phyloP scores from a whole-genome alignment of 108 stramenopile species.

The Hondaea fermentalgiana region DNA sequence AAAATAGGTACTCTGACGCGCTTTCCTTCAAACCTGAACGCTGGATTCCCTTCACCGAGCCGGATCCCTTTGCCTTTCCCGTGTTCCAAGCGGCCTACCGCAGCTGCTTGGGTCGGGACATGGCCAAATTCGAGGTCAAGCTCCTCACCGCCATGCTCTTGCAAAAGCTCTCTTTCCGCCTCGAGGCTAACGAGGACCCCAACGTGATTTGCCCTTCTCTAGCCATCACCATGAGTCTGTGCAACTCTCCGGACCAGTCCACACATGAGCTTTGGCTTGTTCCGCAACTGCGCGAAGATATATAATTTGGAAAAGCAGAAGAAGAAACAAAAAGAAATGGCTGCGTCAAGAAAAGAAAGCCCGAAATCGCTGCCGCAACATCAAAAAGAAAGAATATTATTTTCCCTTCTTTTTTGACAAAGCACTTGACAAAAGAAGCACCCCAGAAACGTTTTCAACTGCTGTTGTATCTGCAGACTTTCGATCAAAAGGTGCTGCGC shows the following conservation, averaged over 20 bases:
- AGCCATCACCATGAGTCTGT: not conserved
- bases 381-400: too few species aligned
- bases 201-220: not conserved
- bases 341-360: too few species aligned
- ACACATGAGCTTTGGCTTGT: not conserved
- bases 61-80: conserved; percentile 26
- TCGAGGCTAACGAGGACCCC: conserved; percentile 16
- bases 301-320: too few species aligned
- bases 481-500: too few species aligned
- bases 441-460: too few species aligned
- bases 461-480: too few species aligned
- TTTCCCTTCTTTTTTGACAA: too few species aligned
- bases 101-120: conserved; percentile 33
- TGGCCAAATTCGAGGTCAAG: conserved; percentile 43
- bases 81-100: conserved; percentile 42
- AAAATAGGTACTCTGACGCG: not conserved
- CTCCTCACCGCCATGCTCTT: conserved; percentile 3
- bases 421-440: too few species aligned
- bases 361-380: too few species aligned
- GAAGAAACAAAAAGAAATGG: too few species aligned
- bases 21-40: conserved; percentile 17
- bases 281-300: not conserved
- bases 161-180: not conserved
- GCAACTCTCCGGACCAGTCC: not conserved
- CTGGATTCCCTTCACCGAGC: conserved; percentile 23